Percentiles rank a stretch among this genome's conserved stretches.
These are phyloP conservation scores for Handroanthus guayacan DNA, from an alignment of 257 asterid species.

Conservation along the genomic window DNA sequence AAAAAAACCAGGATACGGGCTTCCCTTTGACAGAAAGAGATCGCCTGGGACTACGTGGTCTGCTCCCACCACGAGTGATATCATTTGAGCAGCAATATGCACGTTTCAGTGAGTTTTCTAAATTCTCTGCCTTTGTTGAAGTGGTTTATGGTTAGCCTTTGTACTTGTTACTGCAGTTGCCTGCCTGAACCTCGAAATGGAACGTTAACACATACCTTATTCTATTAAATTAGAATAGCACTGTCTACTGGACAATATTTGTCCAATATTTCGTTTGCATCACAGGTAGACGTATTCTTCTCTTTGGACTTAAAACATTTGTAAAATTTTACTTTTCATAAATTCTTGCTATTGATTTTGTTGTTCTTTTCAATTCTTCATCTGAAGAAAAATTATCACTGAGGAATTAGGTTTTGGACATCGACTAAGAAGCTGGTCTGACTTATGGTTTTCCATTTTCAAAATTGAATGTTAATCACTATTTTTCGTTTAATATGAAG, in stretches of 20 bases:
- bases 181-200: not conserved
- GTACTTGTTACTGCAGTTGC: conserved; percentile 12
- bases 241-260: conserved; percentile 17
- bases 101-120: conserved; percentile 85
- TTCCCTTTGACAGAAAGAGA: conserved; percentile 97
- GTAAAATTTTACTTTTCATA: not conserved
- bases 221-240: not conserved
- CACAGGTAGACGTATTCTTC: not conserved
- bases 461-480: not conserved
- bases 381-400: not conserved
- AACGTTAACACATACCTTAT: conserved; percentile 1
- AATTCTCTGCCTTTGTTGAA: conserved; percentile 22
- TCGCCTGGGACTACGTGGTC: conserved; percentile 95
- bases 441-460: conserved; percentile 6
- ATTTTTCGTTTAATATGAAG: conserved; percentile 1
- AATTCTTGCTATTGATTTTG: not conserved
- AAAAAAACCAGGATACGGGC: conserved; percentile 83
- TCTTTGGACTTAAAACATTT: not conserved
- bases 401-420: conserved; percentile 1
- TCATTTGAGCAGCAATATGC: conserved; percentile 96
- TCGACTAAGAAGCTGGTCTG: conserved; percentile 18
- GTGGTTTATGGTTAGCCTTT: conserved; percentile 5
- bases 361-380: not conserved
- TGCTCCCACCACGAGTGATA: conserved; percentile 98
- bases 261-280: not conserved